Evolutionary conservation across 305 asterid species (phyloP).

Genomic region (Salvia sclarea): DNA sequence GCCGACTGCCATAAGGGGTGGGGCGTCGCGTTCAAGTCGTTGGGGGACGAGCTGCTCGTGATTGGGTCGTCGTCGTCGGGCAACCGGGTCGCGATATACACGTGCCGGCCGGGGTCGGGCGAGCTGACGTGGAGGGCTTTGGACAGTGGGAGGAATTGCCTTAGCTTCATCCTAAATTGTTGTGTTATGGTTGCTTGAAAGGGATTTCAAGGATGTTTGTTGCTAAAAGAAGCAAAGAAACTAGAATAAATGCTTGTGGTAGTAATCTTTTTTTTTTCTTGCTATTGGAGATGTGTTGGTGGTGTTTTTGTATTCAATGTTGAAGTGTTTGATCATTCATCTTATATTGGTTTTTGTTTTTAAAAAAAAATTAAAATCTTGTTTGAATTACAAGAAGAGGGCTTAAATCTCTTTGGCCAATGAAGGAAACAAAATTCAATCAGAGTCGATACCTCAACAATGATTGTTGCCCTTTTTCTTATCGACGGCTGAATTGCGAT

Average conservation of each 20-base stretch:
- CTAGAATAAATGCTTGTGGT: not conserved
- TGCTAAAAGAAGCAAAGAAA: too few relatives aligned
- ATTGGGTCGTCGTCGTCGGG: constrained; percentile 57
- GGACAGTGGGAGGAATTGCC: constrained; percentile 50
- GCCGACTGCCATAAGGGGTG: constrained; percentile 66
- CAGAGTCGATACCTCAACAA: too few relatives aligned
- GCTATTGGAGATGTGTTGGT: not conserved
- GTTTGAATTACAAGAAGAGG: too few relatives aligned
- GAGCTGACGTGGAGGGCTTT: constrained; percentile 53
- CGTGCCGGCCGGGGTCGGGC: constrained; percentile 50
- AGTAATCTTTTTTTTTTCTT: not conserved
- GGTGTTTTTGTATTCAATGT: not conserved
- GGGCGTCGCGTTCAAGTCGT: constrained; percentile 78
- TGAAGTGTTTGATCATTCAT: not conserved
- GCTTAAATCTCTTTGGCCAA: too few relatives aligned
- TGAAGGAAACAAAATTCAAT: too few relatives aligned
- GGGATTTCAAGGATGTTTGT: too few relatives aligned
- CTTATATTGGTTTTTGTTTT: too few relatives aligned
- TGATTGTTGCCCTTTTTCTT: too few relatives aligned
- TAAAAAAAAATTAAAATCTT: too few relatives aligned
- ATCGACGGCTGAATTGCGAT: too few relatives aligned
- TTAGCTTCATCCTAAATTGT: constrained; percentile 60
- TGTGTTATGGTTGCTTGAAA: constrained; percentile 67
- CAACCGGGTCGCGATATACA: constrained; percentile 55
- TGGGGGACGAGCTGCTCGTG: constrained; percentile 65